These are phyloP conservation scores for Jamesozyma lodderae DNA, from an alignment of 805 yeast genomes.

Conservation along the genomic window DNA sequence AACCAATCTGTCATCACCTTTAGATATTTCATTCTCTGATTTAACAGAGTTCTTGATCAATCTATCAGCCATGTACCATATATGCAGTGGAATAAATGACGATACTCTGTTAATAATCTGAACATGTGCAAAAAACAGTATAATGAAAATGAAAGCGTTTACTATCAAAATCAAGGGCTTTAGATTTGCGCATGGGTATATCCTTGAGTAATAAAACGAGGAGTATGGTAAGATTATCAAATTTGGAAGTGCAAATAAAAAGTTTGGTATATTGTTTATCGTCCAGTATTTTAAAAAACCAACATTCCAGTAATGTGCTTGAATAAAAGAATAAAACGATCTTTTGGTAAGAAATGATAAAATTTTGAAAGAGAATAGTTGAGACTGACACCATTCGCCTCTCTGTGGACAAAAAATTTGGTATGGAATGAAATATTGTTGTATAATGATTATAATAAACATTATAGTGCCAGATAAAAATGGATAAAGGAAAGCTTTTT, in stretches of 20 bases:
- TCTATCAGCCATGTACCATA: slow-evolving; percentile 57
- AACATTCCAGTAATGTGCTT: slow-evolving; percentile 70
- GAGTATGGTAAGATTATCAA: slow-evolving; percentile 39
- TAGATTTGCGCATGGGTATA: slow-evolving; percentile 31
- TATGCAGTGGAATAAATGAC: slow-evolving; percentile 64
- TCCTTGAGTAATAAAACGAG: slow-evolving; percentile 30
- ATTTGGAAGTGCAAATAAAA: slow-evolving; percentile 65
- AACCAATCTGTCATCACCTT: slow-evolving; percentile 21
- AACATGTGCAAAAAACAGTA: slow-evolving; percentile 61
- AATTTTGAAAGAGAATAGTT: slow-evolving; percentile 27
- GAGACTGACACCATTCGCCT: slow-evolving; percentile 69
- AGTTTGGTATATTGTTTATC: slow-evolving; percentile 69
- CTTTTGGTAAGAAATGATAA: slow-evolving; percentile 12
- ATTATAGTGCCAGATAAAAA: slow-evolving; percentile 51
- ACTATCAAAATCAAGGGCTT: slow-evolving; percentile 38
- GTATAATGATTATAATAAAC: slow-evolving; percentile 35
- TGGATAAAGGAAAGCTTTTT: slow-evolving; percentile 24
- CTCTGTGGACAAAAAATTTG: slow-evolving; percentile 54
- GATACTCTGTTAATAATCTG: slow-evolving; percentile 79
- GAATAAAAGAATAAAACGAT: slow-evolving; percentile 62
- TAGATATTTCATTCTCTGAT: slow-evolving; percentile 8
- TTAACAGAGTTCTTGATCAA: slow-evolving; percentile 15
- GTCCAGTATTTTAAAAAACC: slow-evolving; percentile 86
- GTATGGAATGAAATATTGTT: slow-evolving; percentile 47
- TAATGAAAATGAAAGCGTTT: slow-evolving; percentile 39